Percentiles rank a stretch among this genome's conserved stretches.
phyloP scores from a whole-genome alignment of 2,329 filamentous ascomycete genomes.

The Paecilomyces niveus region DNA sequence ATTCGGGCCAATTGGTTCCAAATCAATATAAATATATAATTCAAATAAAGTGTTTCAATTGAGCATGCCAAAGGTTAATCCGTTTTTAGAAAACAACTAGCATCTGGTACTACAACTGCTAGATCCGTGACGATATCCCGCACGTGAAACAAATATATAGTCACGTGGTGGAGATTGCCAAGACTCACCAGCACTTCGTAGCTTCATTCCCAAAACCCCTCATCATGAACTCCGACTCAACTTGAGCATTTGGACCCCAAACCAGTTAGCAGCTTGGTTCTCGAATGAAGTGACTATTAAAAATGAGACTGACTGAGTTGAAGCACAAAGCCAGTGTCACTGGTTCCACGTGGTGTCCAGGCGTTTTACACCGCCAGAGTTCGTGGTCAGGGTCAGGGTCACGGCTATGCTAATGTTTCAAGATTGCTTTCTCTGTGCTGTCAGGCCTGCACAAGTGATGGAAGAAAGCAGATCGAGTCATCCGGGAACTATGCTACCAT shows the following conservation, averaged over 20 bases:
- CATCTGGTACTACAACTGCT: neutral
- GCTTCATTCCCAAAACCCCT: neutral
- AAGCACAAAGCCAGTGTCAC: neutral
- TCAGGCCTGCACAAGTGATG: neutral
- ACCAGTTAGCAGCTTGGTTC: neutral
- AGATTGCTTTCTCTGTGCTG: neutral
- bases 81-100: neutral
- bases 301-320: neutral
- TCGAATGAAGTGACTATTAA: neutral
- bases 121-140: neutral
- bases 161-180: neutral
- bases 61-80: neutral
- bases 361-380: neutral
- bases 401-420: neutral
- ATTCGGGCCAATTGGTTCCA: neutral
- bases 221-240: neutral
- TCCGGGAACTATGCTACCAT: neutral
- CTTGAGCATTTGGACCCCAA: neutral
- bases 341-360: neutral
- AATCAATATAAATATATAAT: neutral
- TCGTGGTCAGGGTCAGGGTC: neutral
- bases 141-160: neutral
- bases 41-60: neutral
- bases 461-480: neutral
- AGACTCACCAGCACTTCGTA: neutral